Evolutionary conservation across 768 basidiomycete species (phyloP).

Genomic region (Russula griseocarnosa): DNA sequence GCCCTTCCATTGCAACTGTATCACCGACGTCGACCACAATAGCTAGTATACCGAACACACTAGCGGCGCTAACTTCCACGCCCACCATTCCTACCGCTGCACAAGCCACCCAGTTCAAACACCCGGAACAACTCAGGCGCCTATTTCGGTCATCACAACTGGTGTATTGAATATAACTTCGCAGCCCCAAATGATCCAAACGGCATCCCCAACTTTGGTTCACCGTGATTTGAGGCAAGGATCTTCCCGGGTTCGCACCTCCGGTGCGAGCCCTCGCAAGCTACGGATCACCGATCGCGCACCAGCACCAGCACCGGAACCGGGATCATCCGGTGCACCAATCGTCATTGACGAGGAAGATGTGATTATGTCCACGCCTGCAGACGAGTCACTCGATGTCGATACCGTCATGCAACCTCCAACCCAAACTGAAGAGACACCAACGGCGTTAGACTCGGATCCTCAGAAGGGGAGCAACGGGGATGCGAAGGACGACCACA

Average conservation of each 20-base stretch:
- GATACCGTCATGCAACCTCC: neutral
- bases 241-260: neutral
- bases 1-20: neutral
- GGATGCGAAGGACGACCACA: neutral
- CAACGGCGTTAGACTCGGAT: neutral
- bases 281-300: slow-evolving; percentile 17
- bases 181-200: neutral
- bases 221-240: slow-evolving; percentile 15
- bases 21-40: neutral
- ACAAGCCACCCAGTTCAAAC: neutral
- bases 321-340: slow-evolving; percentile 18
- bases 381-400: neutral
- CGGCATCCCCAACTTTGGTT: neutral
- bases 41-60: neutral
- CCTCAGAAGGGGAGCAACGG: neutral
- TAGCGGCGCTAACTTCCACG: neutral
- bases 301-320: slow-evolving; percentile 9
- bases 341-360: slow-evolving; percentile 25
- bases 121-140: neutral
- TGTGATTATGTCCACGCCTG: neutral
- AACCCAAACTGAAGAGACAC: neutral
- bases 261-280: neutral
- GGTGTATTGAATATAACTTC: neutral
- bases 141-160: neutral
- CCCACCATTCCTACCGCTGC: neutral